Evolutionary conservation across 2,329 filamentous ascomycete genomes (phyloP).

Genomic region (Calonectria pteridis): DNA sequence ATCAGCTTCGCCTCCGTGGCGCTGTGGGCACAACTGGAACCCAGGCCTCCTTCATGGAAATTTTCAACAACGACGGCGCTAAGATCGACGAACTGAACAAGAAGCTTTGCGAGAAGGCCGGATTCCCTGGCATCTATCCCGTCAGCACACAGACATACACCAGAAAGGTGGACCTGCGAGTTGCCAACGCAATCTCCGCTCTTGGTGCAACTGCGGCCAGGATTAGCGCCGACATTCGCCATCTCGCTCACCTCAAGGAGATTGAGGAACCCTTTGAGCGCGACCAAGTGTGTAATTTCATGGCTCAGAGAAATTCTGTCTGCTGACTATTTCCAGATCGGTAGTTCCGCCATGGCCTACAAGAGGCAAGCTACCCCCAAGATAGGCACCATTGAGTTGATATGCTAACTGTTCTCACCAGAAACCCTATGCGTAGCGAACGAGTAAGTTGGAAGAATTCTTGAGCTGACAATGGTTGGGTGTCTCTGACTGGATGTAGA

Average conservation of each 20-base stretch:
- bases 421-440: background rate
- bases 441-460: background rate
- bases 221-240: constrained; percentile 80
- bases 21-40: constrained; percentile 35
- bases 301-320: background rate
- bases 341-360: background rate
- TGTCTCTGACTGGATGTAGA: background rate
- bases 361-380: background rate
- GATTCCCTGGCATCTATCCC: constrained; percentile 26
- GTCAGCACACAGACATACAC: constrained; percentile 55
- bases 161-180: constrained; percentile 80
- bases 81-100: constrained; percentile 29
- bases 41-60: constrained; percentile 29
- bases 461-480: no score
- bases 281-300: background rate
- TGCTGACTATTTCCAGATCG: background rate
- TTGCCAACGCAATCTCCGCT: constrained; percentile 81
- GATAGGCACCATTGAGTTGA: background rate
- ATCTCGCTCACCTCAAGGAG: constrained; percentile 83
- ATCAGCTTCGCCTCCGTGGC: constrained; percentile 24
- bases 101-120: constrained; percentile 28
- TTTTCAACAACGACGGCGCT: constrained; percentile 22
- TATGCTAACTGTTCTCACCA: background rate
- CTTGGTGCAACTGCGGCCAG: constrained; percentile 80
- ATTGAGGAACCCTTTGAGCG: constrained; percentile 70